These are phyloP conservation scores for Tuber brumale DNA, from an alignment of 495 filamentous ascomycete genomes.

Conservation along the genomic window DNA sequence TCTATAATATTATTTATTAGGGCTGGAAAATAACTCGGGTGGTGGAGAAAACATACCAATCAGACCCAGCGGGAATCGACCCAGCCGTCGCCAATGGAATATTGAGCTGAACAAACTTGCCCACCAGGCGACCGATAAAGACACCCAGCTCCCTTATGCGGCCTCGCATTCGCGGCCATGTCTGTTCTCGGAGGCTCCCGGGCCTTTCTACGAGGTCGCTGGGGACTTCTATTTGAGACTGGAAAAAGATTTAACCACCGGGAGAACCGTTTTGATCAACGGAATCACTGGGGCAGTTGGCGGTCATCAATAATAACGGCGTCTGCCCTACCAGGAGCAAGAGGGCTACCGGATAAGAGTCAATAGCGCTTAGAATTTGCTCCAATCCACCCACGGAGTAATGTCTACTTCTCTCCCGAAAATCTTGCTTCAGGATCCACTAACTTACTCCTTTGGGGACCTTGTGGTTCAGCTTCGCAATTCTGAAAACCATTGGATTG, in stretches of 20 bases:
- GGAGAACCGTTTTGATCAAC: slow-evolving; percentile 63
- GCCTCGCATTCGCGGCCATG: slow-evolving; percentile 72
- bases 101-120: slow-evolving; percentile 63
- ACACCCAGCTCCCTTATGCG: slow-evolving; percentile 64
- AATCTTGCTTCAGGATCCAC: slow-evolving; percentile 57
- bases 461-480: slow-evolving; percentile 88
- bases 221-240: slow-evolving; percentile 79
- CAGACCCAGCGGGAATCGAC: slow-evolving; percentile 76
- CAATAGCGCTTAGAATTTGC: slow-evolving; percentile 73
- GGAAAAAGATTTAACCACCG: slow-evolving; percentile 70
- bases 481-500: slow-evolving; percentile 72
- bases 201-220: slow-evolving; percentile 61
- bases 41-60: slow-evolving; percentile 52
- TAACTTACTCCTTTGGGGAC: slow-evolving; percentile 84
- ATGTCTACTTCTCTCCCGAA: slow-evolving; percentile 51
- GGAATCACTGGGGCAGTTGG: slow-evolving; percentile 79
- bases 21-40: not conserved
- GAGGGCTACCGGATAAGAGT: slow-evolving; percentile 62
- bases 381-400: slow-evolving; percentile 66
- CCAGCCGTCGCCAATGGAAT: slow-evolving; percentile 62
- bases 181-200: slow-evolving; percentile 62
- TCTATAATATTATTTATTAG: slow-evolving; percentile 44
- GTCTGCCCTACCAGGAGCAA: slow-evolving; percentile 73
- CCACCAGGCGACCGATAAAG: slow-evolving; percentile 75
- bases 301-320: slow-evolving; percentile 76